Base-by-base conservation (phyloP, 2,329 filamentous ascomycete genomes). In the Tolypocladium ophioglossoides region DNA sequence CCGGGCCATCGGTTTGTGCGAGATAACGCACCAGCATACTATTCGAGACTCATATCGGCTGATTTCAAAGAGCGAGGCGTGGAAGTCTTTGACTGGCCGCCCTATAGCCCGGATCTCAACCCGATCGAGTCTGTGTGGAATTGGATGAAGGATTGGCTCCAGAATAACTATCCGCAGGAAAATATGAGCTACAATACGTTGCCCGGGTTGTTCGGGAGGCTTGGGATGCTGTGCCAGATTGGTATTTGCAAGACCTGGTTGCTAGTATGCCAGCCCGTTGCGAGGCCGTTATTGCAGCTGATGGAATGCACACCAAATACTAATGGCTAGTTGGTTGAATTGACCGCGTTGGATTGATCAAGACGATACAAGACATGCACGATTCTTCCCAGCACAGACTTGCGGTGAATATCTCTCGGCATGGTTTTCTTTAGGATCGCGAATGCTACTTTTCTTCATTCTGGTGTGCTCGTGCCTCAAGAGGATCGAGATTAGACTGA, bases 401-500 rank as follows among this genome's bases (percentile, higher is more conserved):
- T 10, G 18, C 8, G 18, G 18, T 39, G 18, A 20, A 20, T 20
- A 3, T 20, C 38, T n/a, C 37, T 39, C 18, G 38, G 24, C 16
- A 47, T 2, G 44, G 11, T n/a, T 20, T 20, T 14, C 27, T 20
- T 11, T 20, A 3, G 27, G 18, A 48, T 18, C 44, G 27, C 40
- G 35, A 49, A 51, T 35, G 39, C 22, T 32, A 40, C 30, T 58
- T 57, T 54, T 57, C 59, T 62, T 57, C 63, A 66, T 61, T 66
- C 65, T 66, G 61, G 53, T 57, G 55, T 59, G 61, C 62, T 64
- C 62, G 62, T 59, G 57, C 61, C 63, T 64, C 65, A 62, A 60
- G 57, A 59, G 62, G 58, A 60, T 61, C 54, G 61, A 62, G 54
- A 68, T 66, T 64, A 66, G 65, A 64, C 64, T 64, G 66, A 65